Conservation (phyloP, 805 yeast genomes). For the Cyberlindnera americana region DNA sequence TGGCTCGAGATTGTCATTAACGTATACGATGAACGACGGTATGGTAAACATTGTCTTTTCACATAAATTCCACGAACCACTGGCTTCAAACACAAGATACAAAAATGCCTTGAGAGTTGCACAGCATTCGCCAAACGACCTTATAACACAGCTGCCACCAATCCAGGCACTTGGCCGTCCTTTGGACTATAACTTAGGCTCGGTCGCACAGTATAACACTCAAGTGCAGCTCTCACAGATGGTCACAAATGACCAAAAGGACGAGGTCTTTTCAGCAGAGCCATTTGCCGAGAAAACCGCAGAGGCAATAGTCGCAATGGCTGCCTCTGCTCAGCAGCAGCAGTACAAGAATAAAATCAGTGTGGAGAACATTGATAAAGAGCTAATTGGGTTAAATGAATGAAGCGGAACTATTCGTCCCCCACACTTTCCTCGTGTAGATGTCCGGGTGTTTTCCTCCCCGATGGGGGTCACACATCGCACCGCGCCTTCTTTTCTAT, state of each 20-base stretch:
- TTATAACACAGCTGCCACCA: conserved; percentile 6
- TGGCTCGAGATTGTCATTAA: conserved; percentile 37
- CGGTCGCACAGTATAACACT: conserved; percentile 17
- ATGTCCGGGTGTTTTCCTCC: too few species aligned
- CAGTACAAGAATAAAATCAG: conserved; percentile 10
- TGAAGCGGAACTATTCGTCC: too few species aligned
- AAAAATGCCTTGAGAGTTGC: neutral
- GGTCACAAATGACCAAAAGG: neutral
- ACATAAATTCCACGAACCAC: conserved; percentile 40
- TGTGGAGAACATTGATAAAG: conserved; percentile 26
- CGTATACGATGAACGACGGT: conserved; percentile 38
- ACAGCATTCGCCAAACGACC: neutral
- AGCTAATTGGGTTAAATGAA: conserved; percentile 21
- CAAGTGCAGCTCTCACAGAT: conserved; percentile 5
- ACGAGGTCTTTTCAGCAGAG: conserved; percentile 3
- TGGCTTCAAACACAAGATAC: conserved; percentile 22
- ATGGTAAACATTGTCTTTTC: conserved; percentile 34
- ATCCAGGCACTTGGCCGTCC: conserved; percentile 8
- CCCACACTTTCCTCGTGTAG: too few species aligned
- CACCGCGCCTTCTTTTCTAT: neutral
- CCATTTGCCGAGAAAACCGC: conserved; percentile 15
- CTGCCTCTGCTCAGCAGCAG: conserved; percentile 11
- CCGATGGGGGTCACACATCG: too few species aligned
- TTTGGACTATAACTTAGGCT: conserved; percentile 11
- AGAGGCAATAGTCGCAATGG: conserved; percentile 15